Evolutionary conservation across 192 early-diverging fungal genomes (phyloP), one percentile per base, ranked within the genome.

Genomic region (Backusella australiensis): DNA sequence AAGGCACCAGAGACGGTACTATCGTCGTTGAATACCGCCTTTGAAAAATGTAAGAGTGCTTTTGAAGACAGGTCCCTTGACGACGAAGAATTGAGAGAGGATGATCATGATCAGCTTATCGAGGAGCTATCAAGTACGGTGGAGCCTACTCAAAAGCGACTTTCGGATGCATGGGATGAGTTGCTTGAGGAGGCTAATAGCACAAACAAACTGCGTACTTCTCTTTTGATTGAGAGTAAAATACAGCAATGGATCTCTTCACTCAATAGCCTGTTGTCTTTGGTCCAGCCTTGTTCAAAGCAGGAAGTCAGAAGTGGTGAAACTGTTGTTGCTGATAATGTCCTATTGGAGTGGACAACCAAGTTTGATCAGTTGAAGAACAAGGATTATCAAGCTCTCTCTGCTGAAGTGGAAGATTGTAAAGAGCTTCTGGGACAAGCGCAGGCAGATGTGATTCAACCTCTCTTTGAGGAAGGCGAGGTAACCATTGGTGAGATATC

Each of bases 1-100:
- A 76, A 76, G 19, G 29, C 71, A 19, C 52, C 73, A 36, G 75
- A 63, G 4, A 73, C 53, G 36, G 63, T 77, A 8, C 73, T 75
- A 56, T 77, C 69, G 1, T 73, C 75, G 29, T 67, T 77, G 6
- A 73, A 69, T 26, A 74, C 11, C 34, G 65, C 75, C 0, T 71
- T 66, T 44, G 56, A 77, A 14, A 76, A 73, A 14, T 69, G 63
- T 49, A 49, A 72, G 32, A 53, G 12, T 15, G 79, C 72, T 6
- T 67, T 80, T 36, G 44, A 38, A 38, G 75, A 77, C 29, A 63
- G 72, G 66, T 38, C 14, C 34, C 39, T 35, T 35, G 75, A 76
- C 41, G 49, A 76, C 32, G 39, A 71, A 19, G 77, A 71, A 29
- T 12, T 41, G 1, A 42, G 66, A 11, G 69, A 71, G 34, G 72